Base-by-base conservation (phyloP, 2,329 filamentous ascomycete genomes). In the Diplodia sapinea region DNA sequence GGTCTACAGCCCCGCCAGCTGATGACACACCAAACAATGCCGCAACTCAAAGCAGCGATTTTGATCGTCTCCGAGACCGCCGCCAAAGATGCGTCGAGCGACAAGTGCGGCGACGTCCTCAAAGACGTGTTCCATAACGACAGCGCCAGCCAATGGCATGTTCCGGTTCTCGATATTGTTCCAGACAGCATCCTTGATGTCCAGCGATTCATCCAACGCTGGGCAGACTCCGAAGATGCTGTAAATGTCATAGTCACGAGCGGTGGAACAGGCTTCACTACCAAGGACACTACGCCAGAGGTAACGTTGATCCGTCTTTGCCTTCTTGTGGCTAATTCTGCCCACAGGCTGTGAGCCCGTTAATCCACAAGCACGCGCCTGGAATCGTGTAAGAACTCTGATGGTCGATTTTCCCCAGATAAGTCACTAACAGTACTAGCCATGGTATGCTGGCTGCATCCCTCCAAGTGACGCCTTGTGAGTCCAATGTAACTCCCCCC, bases 61-160 rank as follows among this genome's bases (percentile, higher is more conserved):
- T 84, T 99, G 65, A 86, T 98, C 71, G 86, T 99, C 49, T 98
- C 95, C 1, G 96, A 96, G 62, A 99, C 95, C 6, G 95, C 94
- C 6, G 88, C 89, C 9, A 85, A 87, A 72, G 90, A 97, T 77
- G 87, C 92, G 0, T 88, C 90, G 3, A 89, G 92, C 1, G 95
- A 99, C 80, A 88, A 88, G 70, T 90, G 92, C 9, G 87, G 87
- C 6, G 82, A 84, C 1, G 83, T 87, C 11, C 84, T 99, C 4
- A 84, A 87, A 57, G 83, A 89, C 64, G 88, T 93, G 15, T 89
- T 99, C 71, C 81, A 84, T 4, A 81, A 84, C 3, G 86, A 91
- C 69, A 91, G 89, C 13, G 85, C 83, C 3, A 87, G 85, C 20
- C 88, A 87, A 78, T 99, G 94, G 94, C 81, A 86, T 12, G 84